Conservation (phyloP, 129 eudicot genomes). For the Kitagawia praeruptora region DNA sequence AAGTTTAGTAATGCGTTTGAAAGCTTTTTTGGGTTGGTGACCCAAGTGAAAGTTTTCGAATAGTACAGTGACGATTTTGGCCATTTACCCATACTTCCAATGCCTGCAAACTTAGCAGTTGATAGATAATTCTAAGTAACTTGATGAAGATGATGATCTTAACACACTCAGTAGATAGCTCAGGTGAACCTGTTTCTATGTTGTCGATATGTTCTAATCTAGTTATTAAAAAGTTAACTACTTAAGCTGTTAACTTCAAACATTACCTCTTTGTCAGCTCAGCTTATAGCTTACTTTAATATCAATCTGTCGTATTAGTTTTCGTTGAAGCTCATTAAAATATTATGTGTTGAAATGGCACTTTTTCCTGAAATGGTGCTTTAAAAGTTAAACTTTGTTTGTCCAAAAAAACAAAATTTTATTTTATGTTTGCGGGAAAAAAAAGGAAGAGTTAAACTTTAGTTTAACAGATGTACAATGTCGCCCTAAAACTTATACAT, state of each 20-base stretch:
- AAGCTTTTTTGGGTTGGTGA: too few species aligned
- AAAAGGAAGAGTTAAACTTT: not conserved
- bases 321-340: not conserved
- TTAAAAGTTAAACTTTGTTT: not conserved
- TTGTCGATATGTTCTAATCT: not conserved
- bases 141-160: not conserved
- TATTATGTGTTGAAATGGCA: not conserved
- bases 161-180: not conserved
- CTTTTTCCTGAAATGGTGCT: not conserved
- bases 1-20: too few species aligned
- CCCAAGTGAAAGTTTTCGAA: too few species aligned
- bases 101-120: not conserved
- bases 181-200: not conserved
- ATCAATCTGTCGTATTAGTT: not conserved
- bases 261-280: conserved; percentile 1
- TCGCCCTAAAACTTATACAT: not conserved
- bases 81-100: too few species aligned
- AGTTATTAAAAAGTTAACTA: not conserved
- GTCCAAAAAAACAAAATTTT: not conserved
- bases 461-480: not conserved
- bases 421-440: not conserved
- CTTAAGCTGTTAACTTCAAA: not conserved
- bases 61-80: too few species aligned
- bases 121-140: not conserved
- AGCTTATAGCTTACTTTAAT: not conserved